Percentiles rank a stretch among this genome's conserved stretches.
Evolutionary conservation across 225 moss, liverwort and hornwort species (phyloP).

Genomic region (Thuidium tamariscinum): DNA sequence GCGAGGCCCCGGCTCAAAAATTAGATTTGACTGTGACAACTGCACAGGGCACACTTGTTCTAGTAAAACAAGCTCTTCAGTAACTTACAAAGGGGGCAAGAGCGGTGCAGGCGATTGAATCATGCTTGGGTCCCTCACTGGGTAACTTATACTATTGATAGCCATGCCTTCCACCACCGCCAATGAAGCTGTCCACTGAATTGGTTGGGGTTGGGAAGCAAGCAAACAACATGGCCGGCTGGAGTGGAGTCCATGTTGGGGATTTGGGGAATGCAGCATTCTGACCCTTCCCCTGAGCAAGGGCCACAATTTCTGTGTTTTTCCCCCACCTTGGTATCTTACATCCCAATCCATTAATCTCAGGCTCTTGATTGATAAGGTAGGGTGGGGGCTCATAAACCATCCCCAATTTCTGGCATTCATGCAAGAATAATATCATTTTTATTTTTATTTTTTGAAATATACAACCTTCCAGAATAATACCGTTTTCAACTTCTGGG

Average conservation of each 20-base stretch:
- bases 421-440: neutral
- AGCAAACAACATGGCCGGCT: neutral
- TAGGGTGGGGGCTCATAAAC: neutral
- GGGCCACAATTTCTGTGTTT: conserved; percentile 5
- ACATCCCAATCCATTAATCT: neutral
- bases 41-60: too few relatives aligned
- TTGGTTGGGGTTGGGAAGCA: neutral
- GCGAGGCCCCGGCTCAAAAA: too few relatives aligned
- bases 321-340: neutral
- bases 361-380: neutral
- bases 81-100: neutral
- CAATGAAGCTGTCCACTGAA: neutral
- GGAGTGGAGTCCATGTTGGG: neutral
- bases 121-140: neutral
- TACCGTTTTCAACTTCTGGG: neutral
- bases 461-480: too few relatives aligned
- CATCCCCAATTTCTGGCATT: neutral
- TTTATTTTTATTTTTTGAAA: too few relatives aligned
- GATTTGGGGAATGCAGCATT: neutral
- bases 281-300: conserved; percentile 17
- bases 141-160: too few relatives aligned
- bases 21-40: too few relatives aligned
- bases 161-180: too few relatives aligned
- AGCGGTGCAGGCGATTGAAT: neutral
- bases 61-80: neutral